phyloP scores from a whole-genome alignment of 306 rosid species.

The Trifolium repens region DNA sequence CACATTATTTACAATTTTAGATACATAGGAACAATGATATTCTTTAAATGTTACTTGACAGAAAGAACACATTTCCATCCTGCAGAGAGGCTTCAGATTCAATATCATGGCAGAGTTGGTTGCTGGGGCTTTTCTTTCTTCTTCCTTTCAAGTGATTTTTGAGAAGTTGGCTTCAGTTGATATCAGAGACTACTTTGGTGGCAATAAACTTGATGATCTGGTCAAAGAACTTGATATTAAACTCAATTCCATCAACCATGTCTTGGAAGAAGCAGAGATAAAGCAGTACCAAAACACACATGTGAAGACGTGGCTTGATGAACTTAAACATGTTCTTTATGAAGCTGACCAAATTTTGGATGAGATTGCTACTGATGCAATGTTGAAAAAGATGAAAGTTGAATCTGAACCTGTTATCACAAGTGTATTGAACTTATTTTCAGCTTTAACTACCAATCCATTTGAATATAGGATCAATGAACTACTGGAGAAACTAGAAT shows the following conservation, averaged over 20 bases:
- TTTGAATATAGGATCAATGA: not conserved
- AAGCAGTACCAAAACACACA: constrained; percentile 23
- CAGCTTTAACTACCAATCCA: not conserved
- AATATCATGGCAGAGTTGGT: not conserved
- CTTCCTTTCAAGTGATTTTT: not conserved
- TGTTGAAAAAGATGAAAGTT: not conserved
- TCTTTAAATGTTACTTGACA: too few species aligned
- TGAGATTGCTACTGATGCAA: constrained; percentile 35
- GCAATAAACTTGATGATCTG: not conserved
- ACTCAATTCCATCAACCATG: constrained; percentile 5
- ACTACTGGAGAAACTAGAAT: not conserved
- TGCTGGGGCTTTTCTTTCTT: not conserved
- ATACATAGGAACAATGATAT: too few species aligned
- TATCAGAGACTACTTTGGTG: constrained; percentile 13
- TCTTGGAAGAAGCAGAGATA: constrained; percentile 50
- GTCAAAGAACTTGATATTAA: constrained; percentile 10
- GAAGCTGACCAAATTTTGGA: constrained; percentile 41
- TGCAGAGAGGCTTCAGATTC: too few species aligned
- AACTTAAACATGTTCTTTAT: constrained; percentile 36
- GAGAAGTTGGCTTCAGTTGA: not conserved
- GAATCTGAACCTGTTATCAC: not conserved
- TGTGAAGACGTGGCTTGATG: constrained; percentile 47
- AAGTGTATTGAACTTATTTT: not conserved
- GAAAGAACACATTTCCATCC: too few species aligned
- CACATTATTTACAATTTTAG: too few species aligned